A percentile compares a stretch with the other conserved stretches of the same genome.
Conservation (phyloP, 179 eudicot species). For the Gypsophila paniculata region DNA sequence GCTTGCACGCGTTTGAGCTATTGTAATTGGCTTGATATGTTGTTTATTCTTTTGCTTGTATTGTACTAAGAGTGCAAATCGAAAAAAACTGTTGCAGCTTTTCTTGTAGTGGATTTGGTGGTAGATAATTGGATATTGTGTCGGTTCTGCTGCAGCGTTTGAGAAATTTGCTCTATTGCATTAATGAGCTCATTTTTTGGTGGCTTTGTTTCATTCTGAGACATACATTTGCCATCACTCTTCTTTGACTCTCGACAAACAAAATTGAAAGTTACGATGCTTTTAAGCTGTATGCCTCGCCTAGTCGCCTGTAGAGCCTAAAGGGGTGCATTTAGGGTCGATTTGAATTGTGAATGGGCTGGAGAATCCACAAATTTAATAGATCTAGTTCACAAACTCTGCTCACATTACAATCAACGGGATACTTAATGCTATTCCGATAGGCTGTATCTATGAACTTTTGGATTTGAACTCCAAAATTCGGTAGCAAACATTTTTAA, state of each 20-base stretch:
- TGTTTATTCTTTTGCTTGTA: conserved; percentile 5
- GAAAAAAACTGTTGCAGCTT: neutral
- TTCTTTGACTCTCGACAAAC: neutral
- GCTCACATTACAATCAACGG: neutral
- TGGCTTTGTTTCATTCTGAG: neutral
- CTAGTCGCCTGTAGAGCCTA: neutral
- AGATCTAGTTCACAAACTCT: neutral
- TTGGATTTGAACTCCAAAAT: neutral
- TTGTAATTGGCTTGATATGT: neutral
- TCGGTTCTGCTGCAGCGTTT: neutral
- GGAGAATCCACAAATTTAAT: neutral
- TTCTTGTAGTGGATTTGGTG: neutral
- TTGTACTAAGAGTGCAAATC: neutral
- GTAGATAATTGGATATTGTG: neutral
- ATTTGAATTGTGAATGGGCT: conserved; percentile 1
- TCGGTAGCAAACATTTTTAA: too few relatives aligned
- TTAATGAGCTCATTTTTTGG: neutral
- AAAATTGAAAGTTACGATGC: neutral
- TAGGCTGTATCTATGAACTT: neutral
- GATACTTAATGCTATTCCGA: neutral
- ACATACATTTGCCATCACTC: neutral
- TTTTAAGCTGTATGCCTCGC: neutral
- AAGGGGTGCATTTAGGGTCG: neutral
- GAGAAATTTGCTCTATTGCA: neutral
- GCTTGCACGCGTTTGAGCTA: neutral